A percentile compares a stretch with the other conserved stretches of the same genome.
phyloP scores from a whole-genome alignment of 495 filamentous ascomycete species.

The Penicillium parvum region DNA sequence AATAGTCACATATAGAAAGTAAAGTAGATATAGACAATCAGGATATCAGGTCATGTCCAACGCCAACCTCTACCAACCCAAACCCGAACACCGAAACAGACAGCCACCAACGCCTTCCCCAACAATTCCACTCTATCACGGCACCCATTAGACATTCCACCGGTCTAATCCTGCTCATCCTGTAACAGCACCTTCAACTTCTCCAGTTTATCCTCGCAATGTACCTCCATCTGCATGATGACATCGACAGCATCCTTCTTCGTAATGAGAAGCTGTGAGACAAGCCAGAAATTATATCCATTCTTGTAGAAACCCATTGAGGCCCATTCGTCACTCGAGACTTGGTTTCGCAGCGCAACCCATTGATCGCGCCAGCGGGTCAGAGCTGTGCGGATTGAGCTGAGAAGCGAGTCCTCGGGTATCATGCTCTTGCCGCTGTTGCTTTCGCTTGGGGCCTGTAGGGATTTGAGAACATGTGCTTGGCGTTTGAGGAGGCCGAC shows the following conservation, averaged over 20 bases:
- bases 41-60: conserved; percentile 1
- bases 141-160: not conserved
- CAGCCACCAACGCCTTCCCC: not conserved
- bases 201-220: conserved; percentile 45
- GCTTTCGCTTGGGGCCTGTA: not conserved
- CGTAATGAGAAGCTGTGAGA: conserved; percentile 43
- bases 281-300: conserved; percentile 45
- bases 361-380: conserved; percentile 39
- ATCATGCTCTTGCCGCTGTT: conserved; percentile 9
- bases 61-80: conserved; percentile 2
- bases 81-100: not conserved
- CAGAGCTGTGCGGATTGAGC: conserved; percentile 32
- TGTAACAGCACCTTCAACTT: conserved; percentile 41
- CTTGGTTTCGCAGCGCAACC: conserved; percentile 27
- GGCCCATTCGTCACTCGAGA: conserved; percentile 37
- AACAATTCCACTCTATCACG: not conserved
- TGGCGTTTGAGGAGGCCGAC: conserved; percentile 28
- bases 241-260: conserved; percentile 46
- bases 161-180: conserved; percentile 35
- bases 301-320: conserved; percentile 46
- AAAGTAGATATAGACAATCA: not conserved
- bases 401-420: conserved; percentile 34
- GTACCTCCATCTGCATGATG: conserved; percentile 46
- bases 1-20: not conserved
- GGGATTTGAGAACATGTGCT: conserved; percentile 3